Evolutionary conservation across 331 rosid genomes (phyloP).

Genomic region (Arachis monticola): DNA sequence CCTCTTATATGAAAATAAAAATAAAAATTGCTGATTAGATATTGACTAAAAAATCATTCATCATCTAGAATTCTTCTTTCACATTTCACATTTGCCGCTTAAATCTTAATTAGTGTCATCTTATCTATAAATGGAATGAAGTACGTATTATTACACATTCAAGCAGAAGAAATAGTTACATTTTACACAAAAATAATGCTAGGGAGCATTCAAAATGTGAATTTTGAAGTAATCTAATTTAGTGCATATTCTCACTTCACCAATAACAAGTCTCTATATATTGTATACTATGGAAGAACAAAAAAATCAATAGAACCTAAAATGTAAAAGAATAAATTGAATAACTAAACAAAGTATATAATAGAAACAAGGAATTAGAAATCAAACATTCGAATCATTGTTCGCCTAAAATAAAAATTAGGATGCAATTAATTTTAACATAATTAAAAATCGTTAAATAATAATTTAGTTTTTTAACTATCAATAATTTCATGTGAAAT

Average conservation of each 20-base stretch:
- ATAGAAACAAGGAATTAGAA: constrained; percentile 14
- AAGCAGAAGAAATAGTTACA: not conserved
- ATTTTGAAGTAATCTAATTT: constrained; percentile 6
- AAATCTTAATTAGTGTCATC: no score
- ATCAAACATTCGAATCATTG: constrained; percentile 11
- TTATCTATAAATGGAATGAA: no score
- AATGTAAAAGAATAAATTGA: constrained; percentile 9
- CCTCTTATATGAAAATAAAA: no score
- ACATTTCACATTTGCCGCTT: no score
- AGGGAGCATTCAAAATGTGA: not conserved
- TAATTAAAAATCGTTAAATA: no score
- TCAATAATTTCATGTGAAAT: no score
- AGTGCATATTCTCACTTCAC: not conserved
- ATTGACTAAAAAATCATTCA: no score
- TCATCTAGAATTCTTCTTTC: no score
- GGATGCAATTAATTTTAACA: no score
- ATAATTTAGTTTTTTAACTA: no score
- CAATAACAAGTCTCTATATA: not conserved
- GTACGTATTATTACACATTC: not conserved
- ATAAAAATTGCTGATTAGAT: no score
- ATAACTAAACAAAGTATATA: not conserved
- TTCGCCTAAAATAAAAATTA: not conserved
- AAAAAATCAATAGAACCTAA: not conserved
- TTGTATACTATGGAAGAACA: not conserved
- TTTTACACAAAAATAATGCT: not conserved